These are phyloP conservation scores for Xylaria sp. DNA, from an alignment of 2,329 filamentous ascomycete genomes.

Conservation along the genomic window DNA sequence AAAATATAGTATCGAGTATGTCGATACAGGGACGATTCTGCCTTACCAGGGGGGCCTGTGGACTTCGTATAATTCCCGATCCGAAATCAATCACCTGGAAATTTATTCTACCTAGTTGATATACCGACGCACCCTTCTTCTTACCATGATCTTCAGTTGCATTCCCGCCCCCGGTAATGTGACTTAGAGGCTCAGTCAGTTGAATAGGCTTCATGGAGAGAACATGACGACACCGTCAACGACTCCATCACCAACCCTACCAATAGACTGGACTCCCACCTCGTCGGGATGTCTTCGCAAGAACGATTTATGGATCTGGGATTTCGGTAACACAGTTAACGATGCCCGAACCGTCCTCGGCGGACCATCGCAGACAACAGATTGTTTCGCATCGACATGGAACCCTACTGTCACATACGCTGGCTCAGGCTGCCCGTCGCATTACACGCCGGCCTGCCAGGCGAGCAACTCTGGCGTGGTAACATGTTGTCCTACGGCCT, in stretches of 20 bases:
- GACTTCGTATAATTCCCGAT: background rate
- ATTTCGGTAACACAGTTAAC: constrained; percentile 7
- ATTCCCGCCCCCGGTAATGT: constrained; percentile 38
- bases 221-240: constrained; percentile 33
- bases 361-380: constrained; percentile 43
- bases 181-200: constrained; percentile 1
- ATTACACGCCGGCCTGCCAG: constrained; percentile 43
- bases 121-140: background rate
- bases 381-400: constrained; percentile 42
- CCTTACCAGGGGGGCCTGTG: background rate
- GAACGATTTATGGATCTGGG: constrained; percentile 44
- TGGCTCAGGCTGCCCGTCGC: constrained; percentile 40
- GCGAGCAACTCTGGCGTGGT: constrained; percentile 30
- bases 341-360: constrained; percentile 43
- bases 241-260: constrained; percentile 36
- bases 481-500: constrained; percentile 43
- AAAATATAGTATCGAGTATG: background rate
- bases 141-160: background rate
- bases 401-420: constrained; percentile 36
- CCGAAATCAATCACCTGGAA: background rate
- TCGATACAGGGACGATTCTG: background rate
- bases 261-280: constrained; percentile 29
- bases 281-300: constrained; percentile 37
- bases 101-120: background rate
- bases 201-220: constrained; percentile 1